Conservation (phyloP, 495 filamentous ascomycete species). For the Neurospora sp. region DNA sequence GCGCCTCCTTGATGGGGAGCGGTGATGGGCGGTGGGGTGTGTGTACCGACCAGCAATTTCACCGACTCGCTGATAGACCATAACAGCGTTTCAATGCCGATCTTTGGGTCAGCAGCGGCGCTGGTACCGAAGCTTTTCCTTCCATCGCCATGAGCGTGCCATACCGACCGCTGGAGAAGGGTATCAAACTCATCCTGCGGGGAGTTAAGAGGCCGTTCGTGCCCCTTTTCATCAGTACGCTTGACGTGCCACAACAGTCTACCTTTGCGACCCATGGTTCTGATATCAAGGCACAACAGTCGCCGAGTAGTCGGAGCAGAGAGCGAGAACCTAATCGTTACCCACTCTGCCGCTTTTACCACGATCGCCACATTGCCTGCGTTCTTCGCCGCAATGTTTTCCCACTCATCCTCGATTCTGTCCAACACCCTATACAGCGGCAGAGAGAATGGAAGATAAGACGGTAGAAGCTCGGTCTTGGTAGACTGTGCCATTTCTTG, state of each 20-base stretch:
- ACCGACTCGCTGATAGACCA: slow-evolving; percentile 19
- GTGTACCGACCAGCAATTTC: slow-evolving; percentile 15
- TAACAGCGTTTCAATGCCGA: slow-evolving; percentile 23
- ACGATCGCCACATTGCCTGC: slow-evolving; percentile 32
- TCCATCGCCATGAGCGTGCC: slow-evolving; percentile 18
- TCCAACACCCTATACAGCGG: slow-evolving; percentile 59
- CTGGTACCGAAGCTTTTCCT: slow-evolving; percentile 25
- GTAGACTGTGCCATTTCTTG: slow-evolving; percentile 48
- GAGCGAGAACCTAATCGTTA: slow-evolving; percentile 36
- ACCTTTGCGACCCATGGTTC: slow-evolving; percentile 20
- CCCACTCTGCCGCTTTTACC: slow-evolving; percentile 36
- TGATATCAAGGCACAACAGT: slow-evolving; percentile 30
- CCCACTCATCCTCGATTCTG: slow-evolving; percentile 38
- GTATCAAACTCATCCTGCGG: slow-evolving; percentile 32
- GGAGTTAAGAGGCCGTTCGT: not conserved
- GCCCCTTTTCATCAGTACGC: slow-evolving; percentile 11
- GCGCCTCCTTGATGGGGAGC: not conserved
- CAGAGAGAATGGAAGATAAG: slow-evolving; percentile 45
- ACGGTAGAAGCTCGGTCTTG: slow-evolving; percentile 23
- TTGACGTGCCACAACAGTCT: slow-evolving; percentile 33
- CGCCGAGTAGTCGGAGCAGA: slow-evolving; percentile 6
- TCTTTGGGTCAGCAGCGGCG: slow-evolving; percentile 21
- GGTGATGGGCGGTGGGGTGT: slow-evolving; percentile 1
- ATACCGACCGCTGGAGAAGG: slow-evolving; percentile 25
- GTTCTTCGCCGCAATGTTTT: slow-evolving; percentile 15